Percentiles rank a stretch among this genome's conserved stretches.
These are phyloP conservation scores for Kwoniella sp. DNA, from an alignment of 768 basidiomycete genomes.

Conservation along the genomic window DNA sequence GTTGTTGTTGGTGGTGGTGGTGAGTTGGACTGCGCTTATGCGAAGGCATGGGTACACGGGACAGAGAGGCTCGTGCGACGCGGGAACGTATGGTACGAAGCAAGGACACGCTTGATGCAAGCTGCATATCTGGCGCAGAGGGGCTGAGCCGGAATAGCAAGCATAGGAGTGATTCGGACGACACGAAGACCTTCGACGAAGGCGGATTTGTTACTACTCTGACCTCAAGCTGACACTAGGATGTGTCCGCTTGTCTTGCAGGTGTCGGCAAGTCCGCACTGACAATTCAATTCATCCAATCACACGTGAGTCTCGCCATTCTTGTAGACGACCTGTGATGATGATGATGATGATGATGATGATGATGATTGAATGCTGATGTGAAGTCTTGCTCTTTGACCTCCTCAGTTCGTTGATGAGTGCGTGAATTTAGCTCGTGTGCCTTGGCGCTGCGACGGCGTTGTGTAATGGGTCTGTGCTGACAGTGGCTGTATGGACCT, in stretches of 20 bases:
- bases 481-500: not conserved
- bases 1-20: conserved; percentile 99
- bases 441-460: conserved; percentile 11
- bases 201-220: too few species aligned
- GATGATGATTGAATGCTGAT: conserved; percentile 24
- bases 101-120: too few species aligned
- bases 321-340: not conserved
- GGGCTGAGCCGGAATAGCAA: too few species aligned
- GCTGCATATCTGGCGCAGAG: too few species aligned
- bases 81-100: too few species aligned
- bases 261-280: conserved; percentile 85
- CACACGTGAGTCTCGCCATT: conserved; percentile 42
- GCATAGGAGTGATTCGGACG: too few species aligned
- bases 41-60: not conserved
- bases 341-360: not conserved
- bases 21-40: conserved; percentile 48
- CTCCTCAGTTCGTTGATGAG: conserved; percentile 54
- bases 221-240: conserved; percentile 10
- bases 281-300: conserved; percentile 96
- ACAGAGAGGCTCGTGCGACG: conserved; percentile 10
- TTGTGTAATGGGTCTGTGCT: conserved; percentile 4
- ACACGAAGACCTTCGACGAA: too few species aligned
- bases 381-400: not conserved
- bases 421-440: conserved; percentile 25
- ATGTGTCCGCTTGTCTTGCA: too few species aligned